Evolutionary conservation across 495 filamentous ascomycete species (phyloP).

Genomic region (Rhypophila decipiens): DNA sequence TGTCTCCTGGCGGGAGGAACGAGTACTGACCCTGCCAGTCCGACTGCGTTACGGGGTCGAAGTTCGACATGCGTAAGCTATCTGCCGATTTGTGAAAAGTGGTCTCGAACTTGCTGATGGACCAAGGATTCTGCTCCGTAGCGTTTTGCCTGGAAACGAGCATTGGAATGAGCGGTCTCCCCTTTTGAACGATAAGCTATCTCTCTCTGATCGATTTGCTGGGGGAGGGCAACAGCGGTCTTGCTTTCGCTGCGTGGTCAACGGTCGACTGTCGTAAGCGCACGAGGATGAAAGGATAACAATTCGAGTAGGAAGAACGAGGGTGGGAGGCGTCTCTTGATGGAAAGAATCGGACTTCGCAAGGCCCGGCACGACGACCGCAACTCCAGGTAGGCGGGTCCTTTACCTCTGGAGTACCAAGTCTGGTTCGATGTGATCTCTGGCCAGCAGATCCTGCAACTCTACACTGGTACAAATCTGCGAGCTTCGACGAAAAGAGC

Average conservation of each 20-base stretch:
- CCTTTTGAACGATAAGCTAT: constrained; percentile 8
- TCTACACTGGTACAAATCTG: constrained; percentile 12
- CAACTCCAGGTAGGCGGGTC: constrained; percentile 13
- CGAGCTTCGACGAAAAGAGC: constrained; percentile 5
- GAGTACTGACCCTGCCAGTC: constrained; percentile 56
- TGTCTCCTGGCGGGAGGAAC: constrained; percentile 47
- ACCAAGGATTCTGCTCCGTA: constrained; percentile 53
- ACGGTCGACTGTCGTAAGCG: background rate
- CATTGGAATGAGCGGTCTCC: constrained; percentile 43
- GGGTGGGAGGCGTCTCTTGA: constrained; percentile 9
- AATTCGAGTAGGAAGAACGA: too few species aligned
- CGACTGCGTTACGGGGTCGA: constrained; percentile 49
- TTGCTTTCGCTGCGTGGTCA: constrained; percentile 13
- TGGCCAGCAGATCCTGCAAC: constrained; percentile 20
- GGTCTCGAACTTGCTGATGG: constrained; percentile 50
- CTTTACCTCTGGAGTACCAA: constrained; percentile 14
- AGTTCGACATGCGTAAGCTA: constrained; percentile 55
- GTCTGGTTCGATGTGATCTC: constrained; percentile 18
- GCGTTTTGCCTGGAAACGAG: constrained; percentile 53
- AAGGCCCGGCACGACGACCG: constrained; percentile 13
- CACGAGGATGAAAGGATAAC: too few species aligned
- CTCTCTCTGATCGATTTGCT: constrained; percentile 8
- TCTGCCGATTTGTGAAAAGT: constrained; percentile 43
- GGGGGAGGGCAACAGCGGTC: constrained; percentile 7
- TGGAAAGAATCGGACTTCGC: constrained; percentile 13